Evolutionary conservation across 768 basidiomycete genomes (phyloP).

Genomic region (Peribolospora kevripleyi): DNA sequence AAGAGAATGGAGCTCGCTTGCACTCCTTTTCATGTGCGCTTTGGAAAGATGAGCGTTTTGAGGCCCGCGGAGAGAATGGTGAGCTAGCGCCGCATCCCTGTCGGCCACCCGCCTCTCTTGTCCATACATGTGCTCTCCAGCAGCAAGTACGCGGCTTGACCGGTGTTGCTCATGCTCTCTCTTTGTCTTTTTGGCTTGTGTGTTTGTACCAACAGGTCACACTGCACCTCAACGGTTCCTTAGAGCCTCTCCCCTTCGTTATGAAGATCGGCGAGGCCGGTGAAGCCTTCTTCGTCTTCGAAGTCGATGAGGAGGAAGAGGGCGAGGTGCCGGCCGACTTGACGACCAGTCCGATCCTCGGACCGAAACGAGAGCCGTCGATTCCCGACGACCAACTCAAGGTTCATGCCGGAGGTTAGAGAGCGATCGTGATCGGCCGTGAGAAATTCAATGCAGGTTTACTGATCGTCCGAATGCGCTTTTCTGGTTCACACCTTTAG

Average conservation of each 20-base stretch:
- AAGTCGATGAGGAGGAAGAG: constrained; percentile 42
- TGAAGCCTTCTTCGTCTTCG: constrained; percentile 95
- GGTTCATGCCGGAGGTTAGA: neutral
- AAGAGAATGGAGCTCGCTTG: constrained; percentile 52
- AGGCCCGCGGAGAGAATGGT: constrained; percentile 85
- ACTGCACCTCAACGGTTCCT: constrained; percentile 52
- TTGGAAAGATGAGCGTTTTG: constrained; percentile 90
- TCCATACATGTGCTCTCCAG: neutral
- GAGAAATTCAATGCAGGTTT: neutral
- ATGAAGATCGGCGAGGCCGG: constrained; percentile 99
- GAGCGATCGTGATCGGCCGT: neutral
- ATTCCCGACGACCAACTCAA: constrained; percentile 12
- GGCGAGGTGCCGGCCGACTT: constrained; percentile 68
- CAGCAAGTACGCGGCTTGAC: neutral
- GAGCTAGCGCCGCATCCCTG: constrained; percentile 6
- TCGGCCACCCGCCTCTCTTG: neutral
- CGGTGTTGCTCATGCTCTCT: neutral
- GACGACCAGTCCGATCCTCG: constrained; percentile 71
- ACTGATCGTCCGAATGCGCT: no score
- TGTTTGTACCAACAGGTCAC: constrained; percentile 35
- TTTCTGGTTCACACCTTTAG: constrained; percentile 19
- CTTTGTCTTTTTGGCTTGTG: neutral
- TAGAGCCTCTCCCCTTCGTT: constrained; percentile 53
- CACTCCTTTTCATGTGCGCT: constrained; percentile 90
- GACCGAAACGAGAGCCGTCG: constrained; percentile 18